Evolutionary conservation across 2,329 filamentous ascomycete species (phyloP).

Genomic region (Penicillium sp.): DNA sequence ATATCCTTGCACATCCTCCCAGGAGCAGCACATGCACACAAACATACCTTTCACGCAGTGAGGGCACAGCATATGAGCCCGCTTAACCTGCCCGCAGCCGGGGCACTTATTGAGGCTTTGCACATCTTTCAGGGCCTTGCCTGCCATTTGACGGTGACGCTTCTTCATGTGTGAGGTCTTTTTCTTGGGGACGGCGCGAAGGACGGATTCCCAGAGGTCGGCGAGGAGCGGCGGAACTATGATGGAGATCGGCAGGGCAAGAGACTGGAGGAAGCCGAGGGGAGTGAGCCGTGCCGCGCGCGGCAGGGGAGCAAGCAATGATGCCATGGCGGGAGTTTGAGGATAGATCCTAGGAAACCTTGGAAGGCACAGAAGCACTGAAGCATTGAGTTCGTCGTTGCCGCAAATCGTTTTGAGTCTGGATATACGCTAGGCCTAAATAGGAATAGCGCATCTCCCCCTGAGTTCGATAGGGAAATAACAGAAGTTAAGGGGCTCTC

Average conservation of each 20-base stretch:
- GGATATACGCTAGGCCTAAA: slow-evolving; percentile 31
- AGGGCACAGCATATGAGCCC: slow-evolving; percentile 81
- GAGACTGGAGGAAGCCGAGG: slow-evolving; percentile 23
- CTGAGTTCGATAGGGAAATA: slow-evolving; percentile 32
- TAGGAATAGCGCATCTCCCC: slow-evolving; percentile 32
- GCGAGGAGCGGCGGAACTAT: slow-evolving; percentile 66
- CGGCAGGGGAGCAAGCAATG: slow-evolving; percentile 21
- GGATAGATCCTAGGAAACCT: background rate
- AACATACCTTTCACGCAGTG: slow-evolving; percentile 76
- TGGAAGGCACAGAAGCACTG: slow-evolving; percentile 2
- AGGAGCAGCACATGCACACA: background rate
- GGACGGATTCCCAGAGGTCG: slow-evolving; percentile 86
- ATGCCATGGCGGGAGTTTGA: slow-evolving; percentile 24
- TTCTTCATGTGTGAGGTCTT: slow-evolving; percentile 97
- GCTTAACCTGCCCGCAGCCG: slow-evolving; percentile 80
- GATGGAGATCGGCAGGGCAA: slow-evolving; percentile 54
- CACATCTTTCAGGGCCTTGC: slow-evolving; percentile 89
- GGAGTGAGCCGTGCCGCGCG: slow-evolving; percentile 14
- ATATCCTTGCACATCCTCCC: background rate
- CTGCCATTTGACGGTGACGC: slow-evolving; percentile 87
- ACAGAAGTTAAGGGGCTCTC: slow-evolving; percentile 18
- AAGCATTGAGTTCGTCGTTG: slow-evolving; percentile 1
- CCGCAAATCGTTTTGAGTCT: slow-evolving; percentile 12
- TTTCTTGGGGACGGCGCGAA: slow-evolving; percentile 94
- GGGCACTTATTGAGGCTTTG: slow-evolving; percentile 83